A percentile compares a stretch with the other conserved stretches of the same genome.
These are phyloP conservation scores for Acanthamoeba castellanii DNA, from an alignment of 208 protist genomes.

Conservation along the genomic window DNA sequence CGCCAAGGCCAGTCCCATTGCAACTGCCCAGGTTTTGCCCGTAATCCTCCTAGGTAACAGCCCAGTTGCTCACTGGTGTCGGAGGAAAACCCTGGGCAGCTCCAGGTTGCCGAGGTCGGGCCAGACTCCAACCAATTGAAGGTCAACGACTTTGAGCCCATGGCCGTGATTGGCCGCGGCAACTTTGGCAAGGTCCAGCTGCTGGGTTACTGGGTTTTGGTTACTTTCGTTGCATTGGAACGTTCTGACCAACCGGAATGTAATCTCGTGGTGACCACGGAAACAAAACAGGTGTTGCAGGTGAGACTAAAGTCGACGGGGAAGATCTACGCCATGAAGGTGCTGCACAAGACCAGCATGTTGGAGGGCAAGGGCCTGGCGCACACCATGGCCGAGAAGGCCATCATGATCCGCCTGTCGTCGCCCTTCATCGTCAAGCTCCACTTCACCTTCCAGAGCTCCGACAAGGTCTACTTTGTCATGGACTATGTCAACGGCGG, in stretches of 20 bases:
- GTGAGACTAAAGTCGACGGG: slow-evolving; percentile 85
- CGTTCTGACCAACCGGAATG: background rate
- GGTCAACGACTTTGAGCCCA: slow-evolving; percentile 88
- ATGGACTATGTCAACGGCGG: slow-evolving; percentile 94
- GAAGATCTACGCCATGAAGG: slow-evolving; percentile 91
- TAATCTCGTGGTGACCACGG: background rate
- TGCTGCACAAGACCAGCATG: slow-evolving; percentile 87
- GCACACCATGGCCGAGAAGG: slow-evolving; percentile 89
- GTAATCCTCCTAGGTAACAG: background rate
- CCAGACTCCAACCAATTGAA: slow-evolving; percentile 56
- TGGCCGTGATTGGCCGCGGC: slow-evolving; percentile 89
- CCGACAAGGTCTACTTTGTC: slow-evolving; percentile 52
- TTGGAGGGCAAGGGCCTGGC: slow-evolving; percentile 84
- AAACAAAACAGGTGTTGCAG: slow-evolving; percentile 77
- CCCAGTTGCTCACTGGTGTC: background rate
- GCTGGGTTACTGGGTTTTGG: slow-evolving; percentile 77
- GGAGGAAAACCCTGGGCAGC: too few relatives aligned
- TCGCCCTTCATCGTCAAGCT: slow-evolving; percentile 92
- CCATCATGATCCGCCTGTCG: slow-evolving; percentile 82
- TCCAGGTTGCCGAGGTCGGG: background rate
- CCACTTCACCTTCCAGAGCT: slow-evolving; percentile 97
- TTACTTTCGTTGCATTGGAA: slow-evolving; percentile 5
- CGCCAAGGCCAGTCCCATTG: background rate
- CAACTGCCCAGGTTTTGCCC: too few relatives aligned
- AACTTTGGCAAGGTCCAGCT: slow-evolving; percentile 88